These are phyloP conservation scores for Pseudonitzschia delicatissima DNA, from an alignment of 108 stramenopile species.

Conservation along the genomic window DNA sequence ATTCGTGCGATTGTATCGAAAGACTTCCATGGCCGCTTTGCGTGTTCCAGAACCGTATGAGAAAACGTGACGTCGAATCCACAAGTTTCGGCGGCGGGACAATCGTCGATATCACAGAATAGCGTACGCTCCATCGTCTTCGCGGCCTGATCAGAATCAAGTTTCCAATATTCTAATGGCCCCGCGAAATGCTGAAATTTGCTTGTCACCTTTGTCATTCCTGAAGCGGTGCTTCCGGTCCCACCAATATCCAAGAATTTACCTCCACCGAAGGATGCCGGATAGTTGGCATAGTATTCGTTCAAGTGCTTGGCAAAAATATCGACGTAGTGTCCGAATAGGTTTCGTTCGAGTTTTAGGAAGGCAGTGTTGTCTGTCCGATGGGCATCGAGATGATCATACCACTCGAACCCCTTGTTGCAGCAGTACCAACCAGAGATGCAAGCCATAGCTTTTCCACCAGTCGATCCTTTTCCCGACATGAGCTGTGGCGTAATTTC, in stretches of 20 bases:
- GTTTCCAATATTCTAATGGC: conserved; percentile 44
- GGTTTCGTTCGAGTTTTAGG: conserved; percentile 25
- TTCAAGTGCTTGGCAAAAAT: conserved; percentile 43
- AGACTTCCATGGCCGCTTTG: conserved; percentile 36
- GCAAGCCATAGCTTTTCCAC: conserved; percentile 33
- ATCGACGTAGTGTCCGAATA: conserved; percentile 46
- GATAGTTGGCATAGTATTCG: conserved; percentile 34
- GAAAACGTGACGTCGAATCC: conserved; percentile 52
- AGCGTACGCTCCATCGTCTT: conserved; percentile 33
- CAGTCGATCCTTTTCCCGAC: conserved; percentile 40
- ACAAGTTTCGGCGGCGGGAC: conserved; percentile 38
- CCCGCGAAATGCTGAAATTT: conserved; percentile 51
- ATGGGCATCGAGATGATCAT: conserved; percentile 23
- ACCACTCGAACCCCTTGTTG: conserved; percentile 36
- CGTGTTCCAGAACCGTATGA: conserved; percentile 51
- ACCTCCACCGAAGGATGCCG: conserved; percentile 14
- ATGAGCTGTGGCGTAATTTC: conserved; percentile 34
- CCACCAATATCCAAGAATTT: conserved; percentile 52
- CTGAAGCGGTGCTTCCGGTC: conserved; percentile 38
- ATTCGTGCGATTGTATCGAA: conserved; percentile 48
- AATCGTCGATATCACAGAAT: conserved; percentile 48
- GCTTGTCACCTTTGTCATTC: conserved; percentile 47
- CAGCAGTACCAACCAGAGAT: conserved; percentile 53
- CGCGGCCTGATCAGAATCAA: conserved; percentile 47
- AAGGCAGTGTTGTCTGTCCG: conserved; percentile 34